A percentile compares a stretch with the other conserved stretches of the same genome.
These are phyloP conservation scores for Cyclotella choctawhatcheeana DNA, from an alignment of 108 stramenopile genomes.

Conservation along the genomic window DNA sequence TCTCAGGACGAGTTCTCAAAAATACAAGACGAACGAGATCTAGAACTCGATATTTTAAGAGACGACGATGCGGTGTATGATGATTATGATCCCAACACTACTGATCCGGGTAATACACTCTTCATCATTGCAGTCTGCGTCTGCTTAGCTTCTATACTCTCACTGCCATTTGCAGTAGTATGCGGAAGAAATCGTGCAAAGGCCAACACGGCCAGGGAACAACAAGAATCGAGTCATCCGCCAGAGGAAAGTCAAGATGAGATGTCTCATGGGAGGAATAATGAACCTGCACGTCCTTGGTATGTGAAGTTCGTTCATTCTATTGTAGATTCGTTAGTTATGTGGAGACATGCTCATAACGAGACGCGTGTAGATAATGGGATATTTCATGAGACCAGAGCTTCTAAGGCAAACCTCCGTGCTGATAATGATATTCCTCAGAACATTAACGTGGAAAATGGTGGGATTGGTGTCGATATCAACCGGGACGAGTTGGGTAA, in stretches of 20 bases:
- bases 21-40: not conserved
- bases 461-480: not conserved
- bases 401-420: constrained; percentile 1
- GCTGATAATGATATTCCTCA: not conserved
- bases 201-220: not conserved
- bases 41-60: not conserved
- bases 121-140: constrained; percentile 36
- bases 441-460: constrained; percentile 1
- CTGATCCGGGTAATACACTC: constrained; percentile 27
- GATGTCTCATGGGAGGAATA: not conserved
- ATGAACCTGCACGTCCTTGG: not conserved
- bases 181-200: not conserved
- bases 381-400: constrained; percentile 8
- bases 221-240: not conserved
- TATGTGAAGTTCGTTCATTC: not conserved
- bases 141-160: constrained; percentile 18
- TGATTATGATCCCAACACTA: constrained; percentile 31
- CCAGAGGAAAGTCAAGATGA: not conserved
- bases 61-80: constrained; percentile 40
- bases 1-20: not conserved
- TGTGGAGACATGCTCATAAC: constrained; percentile 2
- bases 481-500: not conserved
- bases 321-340: constrained; percentile 5
- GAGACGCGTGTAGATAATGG: constrained; percentile 9
- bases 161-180: constrained; percentile 22